Evolutionary conservation across 305 asterid species (phyloP).

Genomic region (Solanum hybrid): DNA sequence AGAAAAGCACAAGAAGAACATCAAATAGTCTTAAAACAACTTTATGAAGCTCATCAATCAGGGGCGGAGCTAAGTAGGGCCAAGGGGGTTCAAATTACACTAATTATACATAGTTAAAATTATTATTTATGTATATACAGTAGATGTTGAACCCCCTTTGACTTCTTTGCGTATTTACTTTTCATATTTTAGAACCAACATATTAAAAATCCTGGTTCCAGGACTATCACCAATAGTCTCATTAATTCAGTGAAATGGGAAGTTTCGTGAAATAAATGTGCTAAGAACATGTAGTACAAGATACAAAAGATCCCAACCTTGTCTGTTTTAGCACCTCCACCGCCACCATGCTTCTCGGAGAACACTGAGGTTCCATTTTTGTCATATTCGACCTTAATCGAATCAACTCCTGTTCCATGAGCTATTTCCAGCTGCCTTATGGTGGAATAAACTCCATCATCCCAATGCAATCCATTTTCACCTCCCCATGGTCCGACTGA

Average conservation of each 20-base stretch:
- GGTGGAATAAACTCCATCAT: slow-evolving; percentile 55
- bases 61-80: neutral
- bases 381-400: slow-evolving; percentile 58
- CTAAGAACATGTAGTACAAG: neutral
- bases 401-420: slow-evolving; percentile 59
- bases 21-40: neutral
- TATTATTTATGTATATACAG: neutral
- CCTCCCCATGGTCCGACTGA: slow-evolving; percentile 89
- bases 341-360: slow-evolving; percentile 73
- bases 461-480: slow-evolving; percentile 60
- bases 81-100: neutral
- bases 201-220: neutral
- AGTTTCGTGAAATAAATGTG: neutral
- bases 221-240: neutral
- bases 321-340: slow-evolving; percentile 45
- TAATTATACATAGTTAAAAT: neutral
- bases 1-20: neutral
- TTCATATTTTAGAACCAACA: neutral
- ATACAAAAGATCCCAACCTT: slow-evolving; percentile 21
- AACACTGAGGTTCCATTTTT: slow-evolving; percentile 49
- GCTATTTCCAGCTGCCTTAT: slow-evolving; percentile 50
- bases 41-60: neutral
- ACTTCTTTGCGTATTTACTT: neutral
- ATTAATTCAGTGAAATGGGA: neutral
- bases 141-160: neutral